Evolutionary conservation across 2,329 filamentous ascomycete genomes (phyloP).

Genomic region (Colletotrichum sp.): DNA sequence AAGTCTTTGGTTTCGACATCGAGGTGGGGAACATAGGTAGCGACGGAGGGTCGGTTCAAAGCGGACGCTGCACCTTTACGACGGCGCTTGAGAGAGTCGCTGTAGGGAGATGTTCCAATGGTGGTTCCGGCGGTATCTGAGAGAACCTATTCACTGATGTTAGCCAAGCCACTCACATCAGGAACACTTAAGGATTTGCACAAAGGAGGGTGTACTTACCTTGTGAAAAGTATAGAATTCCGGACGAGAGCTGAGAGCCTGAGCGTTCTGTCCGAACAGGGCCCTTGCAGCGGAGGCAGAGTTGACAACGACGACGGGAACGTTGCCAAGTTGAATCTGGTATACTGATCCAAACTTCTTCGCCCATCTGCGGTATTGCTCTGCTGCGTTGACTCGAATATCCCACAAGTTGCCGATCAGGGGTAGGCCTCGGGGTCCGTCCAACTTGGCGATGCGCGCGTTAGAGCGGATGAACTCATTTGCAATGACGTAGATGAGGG

Average conservation of each 20-base stretch:
- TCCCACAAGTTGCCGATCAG: conserved; percentile 61
- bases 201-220: conserved; percentile 30
- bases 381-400: conserved; percentile 59
- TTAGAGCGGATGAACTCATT: conserved; percentile 53
- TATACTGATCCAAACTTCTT: conserved; percentile 54
- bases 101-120: conserved; percentile 71
- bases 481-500: conserved; percentile 49
- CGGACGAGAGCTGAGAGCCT: conserved; percentile 59
- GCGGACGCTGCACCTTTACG: conserved; percentile 70
- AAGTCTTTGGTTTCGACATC: conserved; percentile 69
- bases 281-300: conserved; percentile 54
- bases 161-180: neutral
- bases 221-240: conserved; percentile 67
- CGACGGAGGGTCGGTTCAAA: conserved; percentile 68
- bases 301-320: conserved; percentile 62
- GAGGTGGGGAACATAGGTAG: conserved; percentile 66
- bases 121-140: conserved; percentile 71
- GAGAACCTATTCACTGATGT: conserved; percentile 49
- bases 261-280: conserved; percentile 57
- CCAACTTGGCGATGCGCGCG: conserved; percentile 49
- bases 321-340: conserved; percentile 62
- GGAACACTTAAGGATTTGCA: accelerated
- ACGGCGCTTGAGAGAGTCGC: conserved; percentile 66
- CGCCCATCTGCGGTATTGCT: conserved; percentile 61
- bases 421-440: conserved; percentile 55